phyloP scores from a whole-genome alignment of 768 basidiomycete species.

The Hirschioporus abietinus region DNA sequence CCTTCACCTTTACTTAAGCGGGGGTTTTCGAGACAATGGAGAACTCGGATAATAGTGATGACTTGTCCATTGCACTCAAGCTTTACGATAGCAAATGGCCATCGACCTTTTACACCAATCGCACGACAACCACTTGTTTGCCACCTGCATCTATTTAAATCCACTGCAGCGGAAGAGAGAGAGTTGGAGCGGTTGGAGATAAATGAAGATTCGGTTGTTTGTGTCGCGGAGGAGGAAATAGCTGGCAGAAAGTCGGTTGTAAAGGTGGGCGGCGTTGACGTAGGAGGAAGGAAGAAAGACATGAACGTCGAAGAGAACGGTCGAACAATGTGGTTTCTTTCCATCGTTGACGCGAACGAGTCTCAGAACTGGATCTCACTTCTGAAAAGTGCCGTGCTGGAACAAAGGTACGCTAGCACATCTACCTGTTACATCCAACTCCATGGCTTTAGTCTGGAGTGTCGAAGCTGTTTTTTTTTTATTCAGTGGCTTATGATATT shows the following conservation, averaged over 20 bases:
- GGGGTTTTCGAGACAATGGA: constrained; percentile 63
- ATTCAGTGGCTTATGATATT: background rate
- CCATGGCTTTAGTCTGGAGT: background rate
- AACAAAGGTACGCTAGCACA: constrained; percentile 50
- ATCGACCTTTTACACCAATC: constrained; percentile 1
- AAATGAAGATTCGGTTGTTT: constrained; percentile 71
- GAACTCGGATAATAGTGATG: constrained; percentile 55
- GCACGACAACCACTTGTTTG: constrained; percentile 17
- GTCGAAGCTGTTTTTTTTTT: background rate
- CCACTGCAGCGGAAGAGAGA: constrained; percentile 47
- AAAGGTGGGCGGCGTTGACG: constrained; percentile 62
- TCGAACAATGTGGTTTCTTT: constrained; percentile 63
- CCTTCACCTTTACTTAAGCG: constrained; percentile 30
- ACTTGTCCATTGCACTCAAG: constrained; percentile 21
- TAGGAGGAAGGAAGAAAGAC: constrained; percentile 35
- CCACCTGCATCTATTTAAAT: constrained; percentile 74
- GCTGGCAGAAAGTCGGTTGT: constrained; percentile 48
- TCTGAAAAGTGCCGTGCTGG: constrained; percentile 68
- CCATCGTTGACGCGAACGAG: constrained; percentile 54
- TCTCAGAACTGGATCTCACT: constrained; percentile 72
- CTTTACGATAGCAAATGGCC: constrained; percentile 7
- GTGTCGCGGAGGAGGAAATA: constrained; percentile 54
- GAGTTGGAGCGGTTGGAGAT: constrained; percentile 75
- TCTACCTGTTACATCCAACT: constrained; percentile 1
- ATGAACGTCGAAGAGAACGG: constrained; percentile 39